Percentiles rank a stretch among this genome's conserved stretches.
These are phyloP conservation scores for Beauveria medogensis DNA, from an alignment of 2,329 filamentous ascomycete species.

Conservation along the genomic window DNA sequence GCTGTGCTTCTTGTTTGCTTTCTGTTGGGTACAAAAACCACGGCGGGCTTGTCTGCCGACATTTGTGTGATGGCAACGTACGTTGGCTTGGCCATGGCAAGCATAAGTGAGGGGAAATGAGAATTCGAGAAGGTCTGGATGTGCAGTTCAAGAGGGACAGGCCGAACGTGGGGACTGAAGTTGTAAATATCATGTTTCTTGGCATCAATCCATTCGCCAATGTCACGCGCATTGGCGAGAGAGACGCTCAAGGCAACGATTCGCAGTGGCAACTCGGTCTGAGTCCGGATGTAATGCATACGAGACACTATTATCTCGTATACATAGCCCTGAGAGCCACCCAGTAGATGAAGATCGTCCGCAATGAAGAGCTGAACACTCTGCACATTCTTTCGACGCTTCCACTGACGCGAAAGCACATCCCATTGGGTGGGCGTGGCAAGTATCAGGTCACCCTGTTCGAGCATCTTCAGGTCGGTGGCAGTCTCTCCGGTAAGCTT, in stretches of 20 bases:
- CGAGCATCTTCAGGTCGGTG: conserved; percentile 80
- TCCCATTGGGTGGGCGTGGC: conserved; percentile 96
- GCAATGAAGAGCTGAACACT: conserved; percentile 86
- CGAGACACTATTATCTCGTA: conserved; percentile 97
- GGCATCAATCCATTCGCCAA: conserved; percentile 96
- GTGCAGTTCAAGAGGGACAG: conserved; percentile 84
- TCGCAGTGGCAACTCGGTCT: conserved; percentile 75
- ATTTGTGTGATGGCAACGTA: conserved; percentile 84
- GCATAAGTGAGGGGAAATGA: conserved; percentile 96
- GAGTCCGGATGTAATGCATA: conserved; percentile 91
- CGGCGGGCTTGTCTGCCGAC: conserved; percentile 79
- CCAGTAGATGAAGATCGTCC: conserved; percentile 90
- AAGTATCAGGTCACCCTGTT: conserved; percentile 79
- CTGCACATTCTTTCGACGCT: conserved; percentile 90
- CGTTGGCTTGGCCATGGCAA: conserved; percentile 93
- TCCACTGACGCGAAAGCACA: conserved; percentile 90
- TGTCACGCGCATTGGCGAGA: conserved; percentile 82
- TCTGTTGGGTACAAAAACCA: conserved; percentile 85
- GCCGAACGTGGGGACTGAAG: conserved; percentile 86
- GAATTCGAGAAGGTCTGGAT: conserved; percentile 94
- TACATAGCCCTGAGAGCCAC: conserved; percentile 75
- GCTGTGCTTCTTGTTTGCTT: conserved; percentile 89
- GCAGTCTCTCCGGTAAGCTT: conserved; percentile 92
- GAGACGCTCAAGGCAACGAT: conserved; percentile 89
- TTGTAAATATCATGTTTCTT: conserved; percentile 99